These are phyloP conservation scores for Dictyostelium citrinum DNA, from an alignment of 78 protist species.

Conservation along the genomic window DNA sequence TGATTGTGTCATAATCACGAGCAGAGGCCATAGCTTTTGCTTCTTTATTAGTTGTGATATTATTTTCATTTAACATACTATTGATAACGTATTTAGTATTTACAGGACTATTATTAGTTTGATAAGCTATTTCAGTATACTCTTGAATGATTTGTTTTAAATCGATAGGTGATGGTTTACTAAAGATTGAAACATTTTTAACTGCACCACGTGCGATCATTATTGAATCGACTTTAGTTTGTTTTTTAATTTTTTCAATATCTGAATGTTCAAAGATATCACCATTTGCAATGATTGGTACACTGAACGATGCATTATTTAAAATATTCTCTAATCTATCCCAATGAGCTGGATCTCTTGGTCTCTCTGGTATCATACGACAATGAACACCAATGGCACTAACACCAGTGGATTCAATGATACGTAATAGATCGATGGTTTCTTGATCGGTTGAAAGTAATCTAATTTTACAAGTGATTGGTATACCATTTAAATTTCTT, in stretches of 20 bases:
- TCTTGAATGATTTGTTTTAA: conserved; percentile 21
- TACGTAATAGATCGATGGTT: conserved; percentile 68
- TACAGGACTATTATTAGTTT: neutral
- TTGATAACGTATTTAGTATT: conserved; percentile 37
- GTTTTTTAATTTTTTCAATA: neutral
- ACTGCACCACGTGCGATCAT: conserved; percentile 82
- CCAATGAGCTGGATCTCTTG: conserved; percentile 73
- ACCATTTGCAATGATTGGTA: conserved; percentile 83
- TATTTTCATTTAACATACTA: conserved; percentile 25
- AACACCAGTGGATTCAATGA: conserved; percentile 72
- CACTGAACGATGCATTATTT: conserved; percentile 25
- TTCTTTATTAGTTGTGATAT: neutral
- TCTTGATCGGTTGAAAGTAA: conserved; percentile 24
- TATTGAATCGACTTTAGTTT: conserved; percentile 52
- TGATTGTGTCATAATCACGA: neutral
- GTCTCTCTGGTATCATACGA: conserved; percentile 74
- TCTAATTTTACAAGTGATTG: conserved; percentile 83
- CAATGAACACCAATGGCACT: conserved; percentile 79
- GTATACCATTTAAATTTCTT: conserved; percentile 50
- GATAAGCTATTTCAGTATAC: neutral
- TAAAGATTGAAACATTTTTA: conserved; percentile 41
- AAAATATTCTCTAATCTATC: conserved; percentile 49
- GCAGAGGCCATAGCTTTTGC: neutral
- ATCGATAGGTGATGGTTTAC: neutral
- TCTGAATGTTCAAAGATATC: conserved; percentile 49